Conservation (phyloP, 2,329 filamentous ascomycete species). For the Calonectria leucothoes region DNA sequence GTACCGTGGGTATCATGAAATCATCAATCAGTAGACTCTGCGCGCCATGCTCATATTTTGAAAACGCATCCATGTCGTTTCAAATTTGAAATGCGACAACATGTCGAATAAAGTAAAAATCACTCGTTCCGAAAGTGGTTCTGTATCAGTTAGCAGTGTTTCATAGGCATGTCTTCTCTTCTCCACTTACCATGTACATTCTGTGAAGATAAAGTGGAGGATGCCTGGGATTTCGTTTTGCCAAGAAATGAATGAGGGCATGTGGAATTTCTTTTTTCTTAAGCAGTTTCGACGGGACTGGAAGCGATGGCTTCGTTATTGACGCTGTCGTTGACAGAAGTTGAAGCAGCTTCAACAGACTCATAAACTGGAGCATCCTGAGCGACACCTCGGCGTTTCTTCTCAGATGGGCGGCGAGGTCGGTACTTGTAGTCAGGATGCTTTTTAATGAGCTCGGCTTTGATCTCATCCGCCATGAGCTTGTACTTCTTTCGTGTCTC, state of each 20-base stretch:
- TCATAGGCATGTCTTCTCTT: neutral
- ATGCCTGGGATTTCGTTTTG: neutral
- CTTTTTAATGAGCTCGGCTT: conserved; percentile 42
- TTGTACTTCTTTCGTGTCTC: conserved; percentile 48
- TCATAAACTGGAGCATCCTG: neutral
- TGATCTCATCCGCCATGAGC: conserved; percentile 44
- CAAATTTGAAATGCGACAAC: neutral
- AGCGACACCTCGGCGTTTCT: conserved; percentile 26
- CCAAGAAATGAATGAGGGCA: neutral
- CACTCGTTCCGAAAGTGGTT: neutral
- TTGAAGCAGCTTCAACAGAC: neutral
- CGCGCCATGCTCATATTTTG: neutral
- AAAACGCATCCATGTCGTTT: neutral
- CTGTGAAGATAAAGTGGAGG: neutral
- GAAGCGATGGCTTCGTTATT: neutral
- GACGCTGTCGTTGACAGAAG: neutral
- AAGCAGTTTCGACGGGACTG: neutral
- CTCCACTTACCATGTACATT: neutral
- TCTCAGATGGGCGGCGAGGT: conserved; percentile 48
- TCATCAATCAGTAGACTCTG: neutral
- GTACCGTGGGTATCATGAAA: neutral
- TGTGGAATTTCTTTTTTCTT: neutral
- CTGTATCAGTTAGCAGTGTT: neutral
- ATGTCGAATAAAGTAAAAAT: neutral
- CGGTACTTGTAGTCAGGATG: conserved; percentile 54